Conservation (phyloP, 352 stramenopile genomes). For the Pythium folliculosum region DNA sequence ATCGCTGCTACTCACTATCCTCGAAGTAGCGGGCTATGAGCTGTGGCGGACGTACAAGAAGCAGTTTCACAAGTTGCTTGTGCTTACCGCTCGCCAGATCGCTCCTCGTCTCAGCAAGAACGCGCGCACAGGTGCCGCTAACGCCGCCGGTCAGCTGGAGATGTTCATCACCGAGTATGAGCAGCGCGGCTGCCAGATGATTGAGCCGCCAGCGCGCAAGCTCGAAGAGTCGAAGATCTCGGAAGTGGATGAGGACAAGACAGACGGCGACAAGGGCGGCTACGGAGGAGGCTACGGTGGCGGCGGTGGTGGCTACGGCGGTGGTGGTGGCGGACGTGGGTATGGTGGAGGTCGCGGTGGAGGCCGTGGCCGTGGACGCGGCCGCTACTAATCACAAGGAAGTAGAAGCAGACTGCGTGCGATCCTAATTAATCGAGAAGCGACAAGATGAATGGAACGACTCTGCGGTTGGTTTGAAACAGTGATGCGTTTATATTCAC, state of each 20-base stretch:
- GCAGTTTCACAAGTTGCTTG: constrained; percentile 79
- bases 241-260: constrained; percentile 64
- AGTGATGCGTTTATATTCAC: constrained; percentile 3
- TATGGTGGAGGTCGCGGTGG: constrained; percentile 36
- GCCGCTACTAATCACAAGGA: constrained; percentile 14
- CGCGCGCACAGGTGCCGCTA: constrained; percentile 70
- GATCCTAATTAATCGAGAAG: not conserved
- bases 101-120: constrained; percentile 70
- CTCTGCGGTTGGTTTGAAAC: not conserved
- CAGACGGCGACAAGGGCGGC: constrained; percentile 40
- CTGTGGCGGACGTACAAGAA: constrained; percentile 62
- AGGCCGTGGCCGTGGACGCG: constrained; percentile 35
- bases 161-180: constrained; percentile 79
- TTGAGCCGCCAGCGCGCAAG: constrained; percentile 62
- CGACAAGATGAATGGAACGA: not conserved
- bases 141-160: constrained; percentile 69
- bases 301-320: constrained; percentile 25
- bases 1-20: constrained; percentile 65
- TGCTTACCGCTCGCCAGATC: constrained; percentile 67
- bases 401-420: not conserved
- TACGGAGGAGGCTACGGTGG: constrained; percentile 24
- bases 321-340: too few relatives aligned
- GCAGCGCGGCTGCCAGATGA: constrained; percentile 50
- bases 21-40: constrained; percentile 79
- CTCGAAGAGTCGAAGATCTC: constrained; percentile 75